Evolutionary conservation across 768 basidiomycete genomes (phyloP).

Genomic region (Kwoniella newhampshirensis): DNA sequence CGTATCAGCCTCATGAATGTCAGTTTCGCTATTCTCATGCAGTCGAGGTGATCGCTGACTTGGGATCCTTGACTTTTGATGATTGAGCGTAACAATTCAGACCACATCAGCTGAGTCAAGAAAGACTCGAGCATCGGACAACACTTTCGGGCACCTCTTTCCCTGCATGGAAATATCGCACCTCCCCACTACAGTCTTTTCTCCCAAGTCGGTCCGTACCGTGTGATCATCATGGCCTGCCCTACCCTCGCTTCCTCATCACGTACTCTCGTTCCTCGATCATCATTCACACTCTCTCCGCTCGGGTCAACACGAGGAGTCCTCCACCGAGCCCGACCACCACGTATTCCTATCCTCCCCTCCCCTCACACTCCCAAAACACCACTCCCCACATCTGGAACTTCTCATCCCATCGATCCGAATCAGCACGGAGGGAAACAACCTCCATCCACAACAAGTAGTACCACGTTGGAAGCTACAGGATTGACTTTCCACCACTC

Average conservation of each 20-base stretch:
- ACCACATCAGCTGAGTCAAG: too few species aligned
- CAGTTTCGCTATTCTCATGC: conserved; percentile 7
- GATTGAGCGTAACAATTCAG: neutral
- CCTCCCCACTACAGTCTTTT: neutral
- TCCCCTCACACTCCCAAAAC: conserved; percentile 41
- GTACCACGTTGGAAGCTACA: conserved; percentile 19
- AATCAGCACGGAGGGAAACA: neutral
- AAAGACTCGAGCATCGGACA: too few species aligned
- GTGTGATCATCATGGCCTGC: conserved; percentile 3
- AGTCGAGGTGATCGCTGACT: neutral
- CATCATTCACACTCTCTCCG: conserved; percentile 2
- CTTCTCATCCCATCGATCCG: conserved; percentile 32
- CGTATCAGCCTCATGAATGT: conserved; percentile 2
- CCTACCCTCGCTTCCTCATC: conserved; percentile 23
- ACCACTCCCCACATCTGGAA: conserved; percentile 43
- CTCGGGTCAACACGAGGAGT: conserved; percentile 31
- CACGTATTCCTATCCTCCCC: conserved; percentile 33
- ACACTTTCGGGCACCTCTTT: too few species aligned
- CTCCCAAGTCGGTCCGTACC: too few species aligned
- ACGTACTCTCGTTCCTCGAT: conserved; percentile 1
- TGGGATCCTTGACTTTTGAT: too few species aligned
- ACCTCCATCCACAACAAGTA: conserved; percentile 5
- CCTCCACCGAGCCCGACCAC: conserved; percentile 46
- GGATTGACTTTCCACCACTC: conserved; percentile 45
- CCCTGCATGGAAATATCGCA: neutral